Evolutionary conservation across 2,329 filamentous ascomycete species (phyloP).

Genomic region (Huntiella savannae): DNA sequence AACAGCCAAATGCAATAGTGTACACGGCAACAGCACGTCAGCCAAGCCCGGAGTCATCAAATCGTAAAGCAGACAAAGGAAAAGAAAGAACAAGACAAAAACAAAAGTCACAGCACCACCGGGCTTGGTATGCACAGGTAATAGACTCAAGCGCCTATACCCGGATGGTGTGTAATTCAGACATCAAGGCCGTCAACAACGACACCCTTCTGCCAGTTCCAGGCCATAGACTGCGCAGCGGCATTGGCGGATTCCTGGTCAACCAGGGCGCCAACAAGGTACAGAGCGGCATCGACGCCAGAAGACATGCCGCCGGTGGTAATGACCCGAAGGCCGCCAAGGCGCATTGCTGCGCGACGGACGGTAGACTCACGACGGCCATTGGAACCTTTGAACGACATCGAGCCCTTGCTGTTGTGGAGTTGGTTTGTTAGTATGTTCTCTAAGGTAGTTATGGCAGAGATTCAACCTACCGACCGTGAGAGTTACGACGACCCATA

Average conservation of each 20-base stretch:
- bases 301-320: slow-evolving; percentile 62
- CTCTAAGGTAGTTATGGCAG: not conserved
- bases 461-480: slow-evolving; percentile 31
- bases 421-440: slow-evolving; percentile 13
- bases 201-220: slow-evolving; percentile 70
- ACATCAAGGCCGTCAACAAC: slow-evolving; percentile 75
- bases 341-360: slow-evolving; percentile 56
- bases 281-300: slow-evolving; percentile 67
- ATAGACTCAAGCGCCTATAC: no score
- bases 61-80: not conserved
- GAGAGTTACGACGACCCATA: slow-evolving; percentile 36
- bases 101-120: not conserved
- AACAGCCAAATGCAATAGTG: not conserved
- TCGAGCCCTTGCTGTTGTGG: slow-evolving; percentile 54
- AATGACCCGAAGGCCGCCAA: slow-evolving; percentile 52
- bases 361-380: slow-evolving; percentile 61
- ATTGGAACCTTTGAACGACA: slow-evolving; percentile 60
- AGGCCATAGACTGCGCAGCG: slow-evolving; percentile 57
- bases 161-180: slow-evolving; percentile 21
- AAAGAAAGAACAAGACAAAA: not conserved
- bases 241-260: slow-evolving; percentile 58
- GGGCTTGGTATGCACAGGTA: not conserved
- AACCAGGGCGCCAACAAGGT: slow-evolving; percentile 68
- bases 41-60: not conserved
- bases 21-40: not conserved